phyloP scores from a whole-genome alignment of 176 grass and related monocot genomes.

The Guadua angustifolia region DNA sequence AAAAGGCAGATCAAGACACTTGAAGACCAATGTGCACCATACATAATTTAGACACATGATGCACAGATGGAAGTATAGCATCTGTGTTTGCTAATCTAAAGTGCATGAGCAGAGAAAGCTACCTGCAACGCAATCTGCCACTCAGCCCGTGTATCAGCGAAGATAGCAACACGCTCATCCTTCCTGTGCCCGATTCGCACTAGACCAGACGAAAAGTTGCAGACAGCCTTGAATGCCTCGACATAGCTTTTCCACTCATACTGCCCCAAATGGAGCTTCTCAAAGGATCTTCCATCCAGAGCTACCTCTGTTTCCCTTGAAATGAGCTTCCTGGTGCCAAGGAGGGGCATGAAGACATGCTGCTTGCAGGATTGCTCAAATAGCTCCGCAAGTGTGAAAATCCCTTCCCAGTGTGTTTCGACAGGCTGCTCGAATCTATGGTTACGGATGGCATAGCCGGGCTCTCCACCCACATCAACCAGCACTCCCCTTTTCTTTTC shows the following conservation, averaged over 20 bases:
- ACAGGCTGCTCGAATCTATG: slow-evolving; percentile 58
- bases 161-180: slow-evolving; percentile 76
- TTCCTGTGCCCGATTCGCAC: slow-evolving; percentile 66
- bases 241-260: slow-evolving; percentile 85
- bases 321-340: slow-evolving; percentile 81
- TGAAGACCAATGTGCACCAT: neutral
- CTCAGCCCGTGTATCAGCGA: slow-evolving; percentile 86
- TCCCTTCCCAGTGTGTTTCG: slow-evolving; percentile 77
- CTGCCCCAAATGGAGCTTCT: slow-evolving; percentile 89
- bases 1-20: neutral
- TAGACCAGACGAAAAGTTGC: slow-evolving; percentile 82
- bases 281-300: slow-evolving; percentile 71
- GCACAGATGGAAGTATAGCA: neutral
- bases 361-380: slow-evolving; percentile 81
- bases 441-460: slow-evolving; percentile 69
- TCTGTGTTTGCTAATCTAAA: neutral
- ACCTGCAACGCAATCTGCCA: slow-evolving; percentile 97
- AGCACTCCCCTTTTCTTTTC: slow-evolving; percentile 74
- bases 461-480: slow-evolving; percentile 61
- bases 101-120: slow-evolving; percentile 13
- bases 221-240: slow-evolving; percentile 71
- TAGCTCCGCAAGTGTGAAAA: slow-evolving; percentile 73
- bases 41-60: neutral
- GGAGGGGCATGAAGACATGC: slow-evolving; percentile 66
- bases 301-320: slow-evolving; percentile 60